Percentiles rank a stretch among this genome's conserved stretches.
phyloP scores from a whole-genome alignment of 257 asterid species.

The Plectranthus barbatus region DNA sequence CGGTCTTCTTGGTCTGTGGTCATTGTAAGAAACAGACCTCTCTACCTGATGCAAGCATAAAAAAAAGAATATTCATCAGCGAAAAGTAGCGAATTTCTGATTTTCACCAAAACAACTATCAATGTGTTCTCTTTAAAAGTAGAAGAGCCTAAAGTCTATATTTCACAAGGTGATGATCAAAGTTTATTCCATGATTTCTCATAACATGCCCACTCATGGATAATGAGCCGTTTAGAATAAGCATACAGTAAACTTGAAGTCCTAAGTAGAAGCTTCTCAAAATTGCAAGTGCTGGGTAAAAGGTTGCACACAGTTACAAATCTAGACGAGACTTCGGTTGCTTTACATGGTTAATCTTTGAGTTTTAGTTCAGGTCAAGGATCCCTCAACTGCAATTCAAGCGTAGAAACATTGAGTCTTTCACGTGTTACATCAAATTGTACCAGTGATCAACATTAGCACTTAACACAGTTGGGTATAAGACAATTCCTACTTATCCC shows the following conservation, averaged over 20 bases:
- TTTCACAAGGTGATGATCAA: too few relatives aligned
- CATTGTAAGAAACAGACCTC: slow-evolving; percentile 66
- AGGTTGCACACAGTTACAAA: background rate
- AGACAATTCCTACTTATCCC: too few relatives aligned
- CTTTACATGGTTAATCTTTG: background rate
- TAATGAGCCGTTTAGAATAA: background rate
- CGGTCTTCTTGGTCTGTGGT: slow-evolving; percentile 64
- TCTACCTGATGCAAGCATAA: slow-evolving; percentile 58
- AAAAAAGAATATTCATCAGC: slow-evolving; percentile 2
- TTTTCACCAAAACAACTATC: background rate
- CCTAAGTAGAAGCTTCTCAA: too few relatives aligned
- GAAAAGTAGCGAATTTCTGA: background rate
- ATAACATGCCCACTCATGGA: background rate
- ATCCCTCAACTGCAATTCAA: background rate
- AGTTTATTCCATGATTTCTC: too few relatives aligned
- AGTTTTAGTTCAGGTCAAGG: too few relatives aligned
- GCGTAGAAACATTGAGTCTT: background rate
- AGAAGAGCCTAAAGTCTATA: too few relatives aligned
- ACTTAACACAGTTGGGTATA: background rate
- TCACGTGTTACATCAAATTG: background rate
- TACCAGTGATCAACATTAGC: background rate
- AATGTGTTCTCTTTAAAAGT: background rate
- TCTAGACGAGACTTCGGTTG: background rate
- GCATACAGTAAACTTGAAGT: background rate
- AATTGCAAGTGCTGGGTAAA: too few relatives aligned